Base-by-base conservation (phyloP, 805 yeast genomes). In the Saturnispora hagleri region DNA sequence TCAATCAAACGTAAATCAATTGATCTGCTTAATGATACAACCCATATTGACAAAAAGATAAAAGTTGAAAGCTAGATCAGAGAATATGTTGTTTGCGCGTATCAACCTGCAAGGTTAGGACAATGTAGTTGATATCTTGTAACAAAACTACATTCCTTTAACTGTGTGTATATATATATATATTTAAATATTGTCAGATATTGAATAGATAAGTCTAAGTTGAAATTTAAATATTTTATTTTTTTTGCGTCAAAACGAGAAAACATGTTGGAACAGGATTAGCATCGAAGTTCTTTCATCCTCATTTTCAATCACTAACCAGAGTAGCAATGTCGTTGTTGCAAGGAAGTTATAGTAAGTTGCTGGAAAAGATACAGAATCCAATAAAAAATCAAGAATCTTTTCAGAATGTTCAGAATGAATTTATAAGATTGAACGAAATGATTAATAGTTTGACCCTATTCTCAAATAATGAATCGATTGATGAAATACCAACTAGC, bases 381-480 rank as follows among this genome's bases (percentile, higher is more conserved):
- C 27, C 46, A 24, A 42, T 20, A 3, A 49, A 35, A 43, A 41
- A 15, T 41, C 44, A 41, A 40, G 50, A 43, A 15, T 34, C 46
- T 18, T 56, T 56, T 38, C 53, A 53, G 35, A 43, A 52, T 33
- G 22, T 50, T n/a, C 58, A 56, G 18, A 51, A 51, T 38, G 34
- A 40, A 2, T 53, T 50, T 18, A 50, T 56, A 7, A 26, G 38
- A 26, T 17, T 56, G 20, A 24, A 44, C 13, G 15, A 40, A n/a
- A 12, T 43, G 7, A 51, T 55, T 26, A 51, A 45, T 10, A 10
- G 40, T 5, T 46, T 49, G 8, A 55, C 54, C 43, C 12, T 52
- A 13, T 49, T 38, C 34, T 56, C 58, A 5, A 44, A 27, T 27
- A 56, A 56, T 48, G 58, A 56, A 46, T 38, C 45, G 13, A 36